A percentile compares a stretch with the other conserved stretches of the same genome.
These are phyloP conservation scores for Forsythia viridissima DNA, from an alignment of 257 asterid genomes.

Conservation along the genomic window DNA sequence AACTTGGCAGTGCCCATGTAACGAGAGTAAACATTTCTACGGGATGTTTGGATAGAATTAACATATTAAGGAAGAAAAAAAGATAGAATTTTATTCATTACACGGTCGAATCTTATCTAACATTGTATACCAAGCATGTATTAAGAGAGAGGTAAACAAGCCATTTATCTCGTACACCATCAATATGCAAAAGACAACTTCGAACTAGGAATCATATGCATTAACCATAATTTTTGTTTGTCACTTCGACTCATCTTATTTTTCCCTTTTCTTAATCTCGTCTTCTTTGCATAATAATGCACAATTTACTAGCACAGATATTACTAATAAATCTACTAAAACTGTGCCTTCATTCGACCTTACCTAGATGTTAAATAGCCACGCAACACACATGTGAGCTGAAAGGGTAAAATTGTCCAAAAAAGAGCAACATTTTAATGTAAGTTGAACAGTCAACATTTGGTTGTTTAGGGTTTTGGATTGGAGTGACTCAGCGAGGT, in stretches of 20 bases:
- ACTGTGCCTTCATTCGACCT: background rate
- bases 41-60: background rate
- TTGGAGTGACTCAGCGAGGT: conserved; percentile 69
- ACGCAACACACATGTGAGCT: no score
- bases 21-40: background rate
- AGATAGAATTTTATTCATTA: no score
- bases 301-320: background rate
- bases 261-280: background rate
- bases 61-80: background rate
- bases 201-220: background rate
- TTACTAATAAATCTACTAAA: background rate
- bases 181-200: background rate
- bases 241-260: background rate
- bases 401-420: no score
- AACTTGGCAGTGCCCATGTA: background rate
- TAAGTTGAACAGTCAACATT: no score
- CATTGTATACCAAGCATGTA: background rate
- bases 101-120: no score
- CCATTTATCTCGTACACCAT: background rate
- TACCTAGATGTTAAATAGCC: no score
- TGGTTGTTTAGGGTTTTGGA: conserved; percentile 67
- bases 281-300: background rate
- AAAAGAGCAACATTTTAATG: no score
- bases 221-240: background rate
- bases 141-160: background rate